phyloP scores from a whole-genome alignment of 2,329 filamentous ascomycete genomes.

The Colletotrichum orbiculare region DNA sequence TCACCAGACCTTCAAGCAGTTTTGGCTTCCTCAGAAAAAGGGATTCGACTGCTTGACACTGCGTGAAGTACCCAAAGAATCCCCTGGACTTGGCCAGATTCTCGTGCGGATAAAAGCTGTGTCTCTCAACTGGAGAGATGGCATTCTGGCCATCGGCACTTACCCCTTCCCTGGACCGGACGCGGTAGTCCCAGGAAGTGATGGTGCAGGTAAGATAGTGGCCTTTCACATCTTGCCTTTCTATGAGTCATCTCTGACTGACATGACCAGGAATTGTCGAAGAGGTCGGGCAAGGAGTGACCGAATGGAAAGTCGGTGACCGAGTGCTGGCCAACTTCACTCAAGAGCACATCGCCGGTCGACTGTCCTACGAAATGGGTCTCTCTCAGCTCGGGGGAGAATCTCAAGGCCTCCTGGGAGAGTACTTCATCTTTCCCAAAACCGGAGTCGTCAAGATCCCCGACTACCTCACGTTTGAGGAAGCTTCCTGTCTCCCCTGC shows the following conservation, averaged over 20 bases:
- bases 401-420: constrained; percentile 26
- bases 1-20: not conserved
- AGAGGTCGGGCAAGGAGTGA: constrained; percentile 10
- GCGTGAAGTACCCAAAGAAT: not conserved
- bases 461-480: constrained; percentile 36
- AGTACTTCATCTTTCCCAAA: constrained; percentile 38
- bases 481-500: constrained; percentile 36
- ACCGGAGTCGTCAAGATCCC: constrained; percentile 36
- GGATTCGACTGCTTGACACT: not conserved
- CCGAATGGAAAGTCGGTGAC: constrained; percentile 34
- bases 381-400: not conserved
- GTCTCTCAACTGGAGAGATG: not conserved
- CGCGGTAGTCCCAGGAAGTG: not conserved
- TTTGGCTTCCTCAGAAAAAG: not conserved
- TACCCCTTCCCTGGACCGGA: not conserved
- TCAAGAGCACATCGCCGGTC: constrained; percentile 31
- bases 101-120: not conserved
- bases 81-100: not conserved
- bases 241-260: not conserved
- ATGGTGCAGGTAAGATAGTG: not conserved
- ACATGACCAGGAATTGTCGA: not conserved
- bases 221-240: not conserved
- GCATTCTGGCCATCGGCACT: not conserved
- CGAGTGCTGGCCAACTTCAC: constrained; percentile 34
- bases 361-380: not conserved